Percentiles rank a stretch among this genome's conserved stretches.
phyloP scores from a whole-genome alignment of 768 basidiomycete genomes.

The Rossbeevera mucosa region DNA sequence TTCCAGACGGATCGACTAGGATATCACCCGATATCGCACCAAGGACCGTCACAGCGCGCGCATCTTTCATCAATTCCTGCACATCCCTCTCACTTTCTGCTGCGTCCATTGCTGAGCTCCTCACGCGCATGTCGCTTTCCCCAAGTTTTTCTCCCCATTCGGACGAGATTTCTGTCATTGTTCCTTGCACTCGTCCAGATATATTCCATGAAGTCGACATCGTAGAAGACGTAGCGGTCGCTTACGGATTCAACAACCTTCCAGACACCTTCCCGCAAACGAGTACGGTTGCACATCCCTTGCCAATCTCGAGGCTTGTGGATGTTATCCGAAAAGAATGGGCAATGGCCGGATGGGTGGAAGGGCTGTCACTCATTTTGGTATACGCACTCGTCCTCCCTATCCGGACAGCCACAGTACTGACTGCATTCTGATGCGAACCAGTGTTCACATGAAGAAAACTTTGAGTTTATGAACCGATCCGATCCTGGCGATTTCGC shows the following conservation, averaged over 20 bases:
- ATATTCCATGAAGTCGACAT: slow-evolving; percentile 98
- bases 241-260: slow-evolving; percentile 96
- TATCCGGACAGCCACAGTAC: not conserved
- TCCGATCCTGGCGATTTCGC: slow-evolving; percentile 75
- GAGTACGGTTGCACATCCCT: slow-evolving; percentile 90
- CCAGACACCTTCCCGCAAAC: slow-evolving; percentile 89
- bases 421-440: slow-evolving; percentile 4
- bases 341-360: slow-evolving; percentile 93
- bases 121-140: slow-evolving; percentile 81
- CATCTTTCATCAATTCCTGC: slow-evolving; percentile 94
- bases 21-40: slow-evolving; percentile 81
- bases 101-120: slow-evolving; percentile 61
- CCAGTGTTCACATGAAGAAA: slow-evolving; percentile 98
- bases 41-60: slow-evolving; percentile 65
- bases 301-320: slow-evolving; percentile 82
- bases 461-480: slow-evolving; percentile 91
- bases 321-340: slow-evolving; percentile 89
- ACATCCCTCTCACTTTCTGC: slow-evolving; percentile 75
- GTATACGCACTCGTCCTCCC: slow-evolving; percentile 37
- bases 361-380: slow-evolving; percentile 90
- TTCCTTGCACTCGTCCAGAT: slow-evolving; percentile 96
- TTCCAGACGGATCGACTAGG: slow-evolving; percentile 68
- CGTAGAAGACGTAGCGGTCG: slow-evolving; percentile 97
- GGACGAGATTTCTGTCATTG: slow-evolving; percentile 69
- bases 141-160: slow-evolving; percentile 39